Conservation (phyloP, 2,329 filamentous ascomycete species). For the Nakataea oryzae region DNA sequence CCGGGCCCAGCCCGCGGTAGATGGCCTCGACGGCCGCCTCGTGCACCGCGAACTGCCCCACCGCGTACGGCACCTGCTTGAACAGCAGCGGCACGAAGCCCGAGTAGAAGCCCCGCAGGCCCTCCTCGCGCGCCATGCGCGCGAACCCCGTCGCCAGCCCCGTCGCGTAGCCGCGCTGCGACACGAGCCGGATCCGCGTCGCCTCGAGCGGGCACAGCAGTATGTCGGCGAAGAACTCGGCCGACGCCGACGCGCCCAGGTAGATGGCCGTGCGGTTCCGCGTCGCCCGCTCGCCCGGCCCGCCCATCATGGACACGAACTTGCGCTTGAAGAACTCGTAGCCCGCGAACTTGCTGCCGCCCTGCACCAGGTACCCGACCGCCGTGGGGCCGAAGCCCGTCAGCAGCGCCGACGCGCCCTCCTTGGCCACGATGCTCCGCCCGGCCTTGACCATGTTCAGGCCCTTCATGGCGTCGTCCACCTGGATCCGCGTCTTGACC, state of each 20-base stretch:
- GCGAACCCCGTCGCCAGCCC: conserved; percentile 63
- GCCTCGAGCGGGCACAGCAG: conserved; percentile 87
- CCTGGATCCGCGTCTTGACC: conserved; percentile 86
- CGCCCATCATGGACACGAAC: conserved; percentile 59
- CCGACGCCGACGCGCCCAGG: conserved; percentile 58
- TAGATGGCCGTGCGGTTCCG: conserved; percentile 49
- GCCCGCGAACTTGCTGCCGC: conserved; percentile 82
- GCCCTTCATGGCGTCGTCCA: conserved; percentile 79
- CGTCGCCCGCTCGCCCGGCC: conserved; percentile 29
- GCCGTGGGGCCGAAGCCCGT: conserved; percentile 80
- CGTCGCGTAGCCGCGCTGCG: conserved; percentile 65
- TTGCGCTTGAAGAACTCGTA: conserved; percentile 94
- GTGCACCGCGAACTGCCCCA: conserved; percentile 90
- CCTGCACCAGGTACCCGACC: conserved; percentile 82
- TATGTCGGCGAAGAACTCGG: conserved; percentile 66
- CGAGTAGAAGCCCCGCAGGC: conserved; percentile 76
- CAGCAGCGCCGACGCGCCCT: conserved; percentile 69
- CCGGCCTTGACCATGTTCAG: conserved; percentile 72
- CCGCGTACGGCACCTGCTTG: conserved; percentile 88
- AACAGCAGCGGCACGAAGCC: conserved; percentile 80
- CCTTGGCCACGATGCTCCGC: conserved; percentile 65
- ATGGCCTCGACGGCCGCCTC: conserved; percentile 76
- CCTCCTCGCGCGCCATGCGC: conserved; percentile 68
- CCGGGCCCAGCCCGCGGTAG: conserved; percentile 56
- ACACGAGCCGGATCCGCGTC: conserved; percentile 68